Base-by-base conservation (phyloP, 164 flowering plant genomes). In the Brasenia schreberi region DNA sequence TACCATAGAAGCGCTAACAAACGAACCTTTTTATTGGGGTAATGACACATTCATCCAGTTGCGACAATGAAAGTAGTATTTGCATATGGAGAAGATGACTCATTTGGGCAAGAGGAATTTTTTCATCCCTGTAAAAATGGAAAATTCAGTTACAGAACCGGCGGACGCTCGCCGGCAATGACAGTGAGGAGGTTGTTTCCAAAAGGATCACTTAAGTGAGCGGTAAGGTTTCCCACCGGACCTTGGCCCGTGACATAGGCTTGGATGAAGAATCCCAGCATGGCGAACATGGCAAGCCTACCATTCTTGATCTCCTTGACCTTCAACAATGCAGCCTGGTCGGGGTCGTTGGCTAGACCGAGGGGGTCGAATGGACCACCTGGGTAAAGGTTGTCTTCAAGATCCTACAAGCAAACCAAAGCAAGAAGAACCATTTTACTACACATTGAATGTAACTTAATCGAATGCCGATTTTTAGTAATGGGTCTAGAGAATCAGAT, bases 181-280 rank as follows among this genome's bases (percentile, higher is more conserved):
- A 94, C 97, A 23, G 98, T 90, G 71, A 94, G 92, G 83, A 94
- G 78, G 82, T 94, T 94, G 98, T 94, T 94, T 12, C 84, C 98
- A 27, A 94, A 94, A 19, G 98, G 98, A 71, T 94, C 97, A 56
- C 96, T 90, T 56, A 94, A 85, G 66, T 94, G 97, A 16, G 85
- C 77, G 1, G 97, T 68, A 9, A 94, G 83, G 83, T 94, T 94
- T 71, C 90, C 98, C 14, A 94, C 96, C 0, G 97, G 98, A 45
- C 98, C 98, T 79, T 94, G 80, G 52, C 98, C 98, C 0, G 97
- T 94, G 6, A 94, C 98, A 23, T 94, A 94, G 10, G 98, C 98
- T 77, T 90, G 97, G 71, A 94, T 52, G 84, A 77, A 94, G 87
- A 94, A 94, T 18, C 88, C 97, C n/a, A 94, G 85, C 98, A 94